A percentile compares a stretch with the other conserved stretches of the same genome.
Conservation (phyloP, 2,329 filamentous ascomycete species). For the Orbilia brochopaga region DNA sequence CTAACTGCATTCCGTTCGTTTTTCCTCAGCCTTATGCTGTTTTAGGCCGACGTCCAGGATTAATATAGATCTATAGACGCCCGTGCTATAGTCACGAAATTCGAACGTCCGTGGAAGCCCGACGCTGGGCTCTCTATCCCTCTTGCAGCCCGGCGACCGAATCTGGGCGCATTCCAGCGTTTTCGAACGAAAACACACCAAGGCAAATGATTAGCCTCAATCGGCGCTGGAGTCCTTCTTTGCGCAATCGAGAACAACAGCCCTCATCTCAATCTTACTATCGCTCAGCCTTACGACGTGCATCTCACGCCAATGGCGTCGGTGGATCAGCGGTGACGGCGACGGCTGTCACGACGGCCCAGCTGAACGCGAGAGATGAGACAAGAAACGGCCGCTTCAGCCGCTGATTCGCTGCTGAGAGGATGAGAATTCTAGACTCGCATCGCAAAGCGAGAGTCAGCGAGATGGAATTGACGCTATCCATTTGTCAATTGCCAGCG, state of each 20-base stretch:
- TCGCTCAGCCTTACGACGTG: neutral
- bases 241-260: too few relatives aligned
- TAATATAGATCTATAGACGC: neutral
- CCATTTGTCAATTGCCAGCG: conserved; percentile 1
- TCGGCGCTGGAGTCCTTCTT: too few relatives aligned
- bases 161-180: too few relatives aligned
- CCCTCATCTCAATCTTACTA: too few relatives aligned
- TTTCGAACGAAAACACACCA: too few relatives aligned
- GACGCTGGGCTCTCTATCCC: neutral
- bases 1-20: neutral
- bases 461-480: neutral
- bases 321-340: too few relatives aligned
- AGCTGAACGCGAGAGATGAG: conserved; percentile 3
- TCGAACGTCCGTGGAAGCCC: neutral
- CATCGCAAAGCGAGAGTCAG: neutral
- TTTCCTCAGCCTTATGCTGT: conserved; percentile 1
- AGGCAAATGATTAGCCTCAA: too few relatives aligned
- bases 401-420: neutral
- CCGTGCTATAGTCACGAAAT: neutral
- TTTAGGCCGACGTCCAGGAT: neutral
- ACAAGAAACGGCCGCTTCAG: neutral
- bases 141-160: too few relatives aligned
- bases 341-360: too few relatives aligned
- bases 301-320: neutral
- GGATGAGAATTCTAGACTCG: neutral